These are phyloP conservation scores for Tylopilus subfusipes DNA, from an alignment of 768 basidiomycete genomes.

Conservation along the genomic window DNA sequence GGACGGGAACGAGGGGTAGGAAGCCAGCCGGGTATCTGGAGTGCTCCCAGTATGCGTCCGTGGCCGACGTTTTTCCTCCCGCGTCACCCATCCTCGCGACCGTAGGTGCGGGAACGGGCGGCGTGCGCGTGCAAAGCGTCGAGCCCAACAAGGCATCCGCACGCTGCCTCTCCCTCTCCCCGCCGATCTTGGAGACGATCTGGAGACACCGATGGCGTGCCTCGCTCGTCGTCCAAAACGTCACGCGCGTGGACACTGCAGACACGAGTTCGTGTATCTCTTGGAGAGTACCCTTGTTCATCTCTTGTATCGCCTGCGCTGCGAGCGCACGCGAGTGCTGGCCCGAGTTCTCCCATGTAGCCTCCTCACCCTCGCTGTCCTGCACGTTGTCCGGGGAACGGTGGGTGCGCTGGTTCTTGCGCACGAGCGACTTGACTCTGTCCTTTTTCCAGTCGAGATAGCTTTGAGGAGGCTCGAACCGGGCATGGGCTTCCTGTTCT, in stretches of 20 bases:
- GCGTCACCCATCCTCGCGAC: neutral
- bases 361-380: neutral
- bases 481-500: slow-evolving; percentile 52
- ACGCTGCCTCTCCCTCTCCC: slow-evolving; percentile 59
- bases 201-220: slow-evolving; percentile 67
- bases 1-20: slow-evolving; percentile 58
- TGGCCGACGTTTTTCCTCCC: slow-evolving; percentile 13
- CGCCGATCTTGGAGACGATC: slow-evolving; percentile 83
- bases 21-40: slow-evolving; percentile 56
- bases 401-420: neutral
- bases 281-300: slow-evolving; percentile 56
- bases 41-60: slow-evolving; percentile 54
- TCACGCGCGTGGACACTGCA: slow-evolving; percentile 27
- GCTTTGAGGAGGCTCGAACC: slow-evolving; percentile 59
- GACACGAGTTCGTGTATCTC: slow-evolving; percentile 54
- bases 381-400: neutral
- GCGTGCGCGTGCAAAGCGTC: slow-evolving; percentile 4
- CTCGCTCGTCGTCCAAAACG: slow-evolving; percentile 81
- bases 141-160: slow-evolving; percentile 57
- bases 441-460: slow-evolving; percentile 60
- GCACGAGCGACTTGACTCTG: slow-evolving; percentile 10
- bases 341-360: slow-evolving; percentile 32
- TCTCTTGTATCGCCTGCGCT: slow-evolving; percentile 73
- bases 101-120: slow-evolving; percentile 7
- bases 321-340: slow-evolving; percentile 70